Evolutionary conservation across 202 grass and related monocot species (phyloP), one percentile per base, ranked within the genome.

Genomic region (Zoysia matrella): DNA sequence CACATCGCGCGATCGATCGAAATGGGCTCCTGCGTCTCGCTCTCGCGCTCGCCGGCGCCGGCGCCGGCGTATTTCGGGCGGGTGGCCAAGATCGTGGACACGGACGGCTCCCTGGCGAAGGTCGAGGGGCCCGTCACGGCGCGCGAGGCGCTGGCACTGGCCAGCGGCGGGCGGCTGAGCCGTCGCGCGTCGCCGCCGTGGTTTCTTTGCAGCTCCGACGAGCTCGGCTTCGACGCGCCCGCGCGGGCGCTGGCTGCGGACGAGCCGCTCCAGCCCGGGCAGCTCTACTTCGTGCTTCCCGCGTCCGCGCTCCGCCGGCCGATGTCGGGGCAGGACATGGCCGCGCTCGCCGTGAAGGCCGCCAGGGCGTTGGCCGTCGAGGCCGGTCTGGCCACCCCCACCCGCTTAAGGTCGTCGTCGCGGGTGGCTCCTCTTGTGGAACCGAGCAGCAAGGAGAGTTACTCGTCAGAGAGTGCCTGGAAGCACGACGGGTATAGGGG

Each of bases 251-350:
- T 95, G 77, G 64, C 44, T 4, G 69, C 53, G 3, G 22, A 80
- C 0, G 85, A 86, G 7, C 50, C 47, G 57, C 78, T 92, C 9
- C 78, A 56, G 58, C 58, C 76, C 0, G 85, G 86, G 13, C 88
- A 92, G 65, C 82, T 95, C 78, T 95, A 95, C 80, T 95, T 95
- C 73, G 85, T 76, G 40, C 77, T 95, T 8, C 90, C 90, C 10
- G 7, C 4, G 4, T 13, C 67, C 57, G 84, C 69, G 85, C 85
- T 90, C 4, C 67, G 73, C 47, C 61, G 52, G 0, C 75, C 82
- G 2, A 68, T 92, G 57, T 86, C 79, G 51, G 85, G 71, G 0
- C 22, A 65, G 3, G 88, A 90, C 51, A 92, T 95, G 90, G 90
- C 85, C 4, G 64, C 69, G 10, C 93, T 93, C 61, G 93, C 90